These are phyloP conservation scores for Aspergillus fischeri DNA, from an alignment of 2,329 filamentous ascomycete species.

Conservation along the genomic window DNA sequence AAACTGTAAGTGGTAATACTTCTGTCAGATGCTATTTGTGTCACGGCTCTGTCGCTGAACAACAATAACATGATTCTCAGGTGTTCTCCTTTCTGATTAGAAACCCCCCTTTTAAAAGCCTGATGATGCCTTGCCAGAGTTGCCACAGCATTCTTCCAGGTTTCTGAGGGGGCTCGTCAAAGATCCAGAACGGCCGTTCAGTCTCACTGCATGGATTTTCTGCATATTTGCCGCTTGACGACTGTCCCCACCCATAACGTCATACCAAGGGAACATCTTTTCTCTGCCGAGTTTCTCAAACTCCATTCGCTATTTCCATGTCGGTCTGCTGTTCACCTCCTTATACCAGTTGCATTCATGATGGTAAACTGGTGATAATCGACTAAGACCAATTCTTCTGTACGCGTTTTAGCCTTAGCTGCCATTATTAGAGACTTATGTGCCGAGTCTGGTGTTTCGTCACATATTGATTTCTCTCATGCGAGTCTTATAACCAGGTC, in stretches of 20 bases:
- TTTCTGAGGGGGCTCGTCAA: not conserved
- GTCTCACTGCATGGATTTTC: not conserved
- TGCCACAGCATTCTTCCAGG: not conserved
- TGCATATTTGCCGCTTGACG: constrained; percentile 7
- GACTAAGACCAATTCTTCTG: constrained; percentile 11
- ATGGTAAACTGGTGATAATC: constrained; percentile 19
- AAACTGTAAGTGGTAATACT: not conserved
- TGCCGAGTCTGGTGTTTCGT: not conserved
- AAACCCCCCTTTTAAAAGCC: not conserved
- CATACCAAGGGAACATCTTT: constrained; percentile 28
- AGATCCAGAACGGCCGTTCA: not conserved
- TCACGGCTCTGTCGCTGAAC: not conserved
- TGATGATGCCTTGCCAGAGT: not conserved
- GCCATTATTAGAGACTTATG: not conserved
- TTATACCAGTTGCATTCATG: constrained; percentile 11
- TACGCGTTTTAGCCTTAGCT: constrained; percentile 8
- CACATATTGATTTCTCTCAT: not conserved
- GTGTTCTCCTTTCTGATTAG: not conserved
- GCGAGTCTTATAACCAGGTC: not conserved
- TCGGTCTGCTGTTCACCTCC: constrained; percentile 12
- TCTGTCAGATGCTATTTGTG: not conserved
- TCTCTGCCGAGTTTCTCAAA: constrained; percentile 19
- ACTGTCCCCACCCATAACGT: constrained; percentile 19
- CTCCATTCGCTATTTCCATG: constrained; percentile 12
- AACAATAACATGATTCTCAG: not conserved